Base-by-base conservation (phyloP, 257 asterid species). In the Scutellaria galericulata region DNA sequence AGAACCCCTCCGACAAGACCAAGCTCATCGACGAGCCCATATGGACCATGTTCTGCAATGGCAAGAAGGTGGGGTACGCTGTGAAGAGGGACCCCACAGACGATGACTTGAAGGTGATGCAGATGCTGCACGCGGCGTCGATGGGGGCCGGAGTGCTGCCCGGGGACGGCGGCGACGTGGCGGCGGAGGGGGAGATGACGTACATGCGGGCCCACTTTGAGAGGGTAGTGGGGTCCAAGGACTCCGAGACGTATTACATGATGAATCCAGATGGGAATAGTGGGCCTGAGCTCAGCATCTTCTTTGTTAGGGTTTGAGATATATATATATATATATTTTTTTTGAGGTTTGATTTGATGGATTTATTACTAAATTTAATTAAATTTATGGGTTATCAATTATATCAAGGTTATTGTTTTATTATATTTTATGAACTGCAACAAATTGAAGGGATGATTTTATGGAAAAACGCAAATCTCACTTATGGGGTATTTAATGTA, bases 131-230 rank as follows among this genome's bases (percentile, higher is more conserved):
- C 64, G 96, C 94, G 1, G 89, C 70, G 61, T 93, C 97, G 0
- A 87, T 90, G 96, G 98, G 98, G 2, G 98, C 98, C 0, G 98
- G 92, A 0, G 96, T 90, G 70, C 83, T 93, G 24, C 98, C 96
- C 1, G 75, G 68, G 4, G 74, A 63, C 6, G 73, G 60, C 7
- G 55, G 67, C 27, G 79, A 12, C 11, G 68, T 63, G 50, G 74
- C 80, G 6, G 66, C 76, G 47, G 86, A 85, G 42, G 95, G 95
- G 47, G 97, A 87, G 80, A 40, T 87, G 58, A 88, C 98, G 7
- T 93, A 93, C 58, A 83, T 93, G 97, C 65, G 98, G 73, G 94
- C 97, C 2, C 83, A 77, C 70, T 93, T 90, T 56, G 98, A 93
- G 83, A 81, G 96, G 73, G 87, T 80, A n/a, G 74, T 78, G 13